Evolutionary conservation across 495 filamentous ascomycete species (phyloP), one percentile per base, ranked within the genome.

Genomic region (Trichoderma parareesei): DNA sequence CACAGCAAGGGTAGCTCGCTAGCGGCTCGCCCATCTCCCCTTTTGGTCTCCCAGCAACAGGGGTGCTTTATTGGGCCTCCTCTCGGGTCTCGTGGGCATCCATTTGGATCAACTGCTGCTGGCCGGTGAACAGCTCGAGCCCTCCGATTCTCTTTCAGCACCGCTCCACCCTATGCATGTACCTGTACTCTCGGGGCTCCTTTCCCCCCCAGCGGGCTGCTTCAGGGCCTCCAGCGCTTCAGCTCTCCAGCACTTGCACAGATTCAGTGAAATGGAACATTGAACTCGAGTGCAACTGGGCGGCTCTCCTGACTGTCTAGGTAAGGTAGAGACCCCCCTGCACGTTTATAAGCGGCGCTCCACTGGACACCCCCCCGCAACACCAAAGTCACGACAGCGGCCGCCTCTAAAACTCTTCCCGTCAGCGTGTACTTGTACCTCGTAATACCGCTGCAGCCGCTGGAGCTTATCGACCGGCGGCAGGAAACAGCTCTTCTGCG

Each of bases 41-140:
- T 57, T 57, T 57, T 10, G 53, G 53, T 57, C 27, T 37, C 53
- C 53, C 33, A 37, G 53, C 53, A 57, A 57, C 53, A 57, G 53
- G 53, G 48, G 53, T 14, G 6, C 53, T 57, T 4, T 4, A 6
- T 35, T 35, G 53, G 53, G 20, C 53, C 48, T 11, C 27, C 27
- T 41, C 11, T 41, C 11, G 11, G 40, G 40, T 11, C 40, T 57
- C 14, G 9, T 57, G 53, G 27, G 10, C 53, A 27, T 27, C 53
- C 53, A 33, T 35, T 35, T 41, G 40, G 6, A 41, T 41, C 40
- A 27, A 27, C 27, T 27, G 27, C 27, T 27, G 27, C 27, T 27
- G 27, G 27, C 27, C 27, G 27, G 27, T 27, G 27, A 27, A 27
- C 27, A 27, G 27, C 27, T 27, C 27, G 27, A 27, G 27, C 27